Conservation (phyloP, 306 rosid genomes). For the Castanea crenata region DNA sequence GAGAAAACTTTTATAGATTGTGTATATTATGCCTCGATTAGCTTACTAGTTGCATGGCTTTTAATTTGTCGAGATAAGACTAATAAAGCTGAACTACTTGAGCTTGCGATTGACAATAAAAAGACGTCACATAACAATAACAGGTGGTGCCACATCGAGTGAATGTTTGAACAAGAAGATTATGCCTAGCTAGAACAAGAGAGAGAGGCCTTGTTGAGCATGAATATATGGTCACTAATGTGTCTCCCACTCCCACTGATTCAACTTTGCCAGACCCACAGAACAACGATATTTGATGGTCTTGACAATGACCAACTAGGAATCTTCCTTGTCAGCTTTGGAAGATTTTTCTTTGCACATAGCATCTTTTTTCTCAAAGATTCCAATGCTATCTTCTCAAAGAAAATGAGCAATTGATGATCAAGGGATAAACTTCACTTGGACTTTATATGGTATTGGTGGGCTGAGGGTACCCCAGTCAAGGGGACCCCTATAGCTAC, state of each 20-base stretch:
- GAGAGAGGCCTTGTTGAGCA: conserved; percentile 19
- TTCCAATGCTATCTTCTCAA: conserved; percentile 61
- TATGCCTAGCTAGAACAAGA: background rate
- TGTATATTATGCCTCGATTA: background rate
- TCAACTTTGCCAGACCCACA: conserved; percentile 8
- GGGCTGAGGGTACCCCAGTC: conserved; percentile 25
- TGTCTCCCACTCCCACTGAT: conserved; percentile 2
- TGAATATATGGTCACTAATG: conserved; percentile 30
- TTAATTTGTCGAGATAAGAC: background rate
- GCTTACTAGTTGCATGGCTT: conserved; percentile 3
- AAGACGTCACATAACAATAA: background rate
- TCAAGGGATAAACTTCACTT: conserved; percentile 33
- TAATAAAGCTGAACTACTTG: background rate
- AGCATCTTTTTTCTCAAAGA: conserved; percentile 29
- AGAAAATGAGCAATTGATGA: background rate
- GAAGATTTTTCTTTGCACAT: conserved; percentile 24
- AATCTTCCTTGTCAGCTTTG: conserved; percentile 56
- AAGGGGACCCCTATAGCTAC: conserved; percentile 44
- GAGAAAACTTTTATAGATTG: background rate
- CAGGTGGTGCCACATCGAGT: conserved; percentile 20
- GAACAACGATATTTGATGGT: background rate
- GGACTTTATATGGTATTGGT: conserved; percentile 30
- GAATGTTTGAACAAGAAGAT: conserved; percentile 28
- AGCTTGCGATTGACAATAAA: background rate
- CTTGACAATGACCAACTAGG: conserved; percentile 34